Evolutionary conservation across 129 eudicot genomes (phyloP), one percentile per base, ranked within the genome.

Genomic region (Pulicaria dysenterica): DNA sequence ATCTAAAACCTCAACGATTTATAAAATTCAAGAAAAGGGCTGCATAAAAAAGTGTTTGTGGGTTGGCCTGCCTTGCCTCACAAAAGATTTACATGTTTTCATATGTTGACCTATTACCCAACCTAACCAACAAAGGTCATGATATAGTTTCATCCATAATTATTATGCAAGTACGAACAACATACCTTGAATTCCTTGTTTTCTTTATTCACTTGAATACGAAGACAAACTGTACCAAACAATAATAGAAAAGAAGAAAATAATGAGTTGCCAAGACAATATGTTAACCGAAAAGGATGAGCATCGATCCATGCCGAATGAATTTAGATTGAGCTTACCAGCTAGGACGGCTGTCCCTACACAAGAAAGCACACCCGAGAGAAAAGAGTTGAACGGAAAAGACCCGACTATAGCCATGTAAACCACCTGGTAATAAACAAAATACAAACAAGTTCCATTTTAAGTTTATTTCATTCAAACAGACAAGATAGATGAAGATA

Each of bases 101-200:
- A 60, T 36, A 14, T 38, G 37, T 39, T 8, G 47, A 39, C 67
- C 67, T 10, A 61, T n/a, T 36, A 61, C n/a, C 48, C 34, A n/a
- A 61, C 67, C 12, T 6, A 4, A 8, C 61, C 57, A 16, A 73
- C 24, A 38, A 63, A 44, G 15, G 38, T 36, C 13, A 24, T 4
- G 0, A 13, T 8, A 38, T 31, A 9, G 14, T 24, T 49, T 24
- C 58, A 70, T 49, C 56, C 45, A 44, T 43, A 61, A 24, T 24
- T 61, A 4, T 36, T 17, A 40, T 31, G 72, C 66, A 77, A 48
- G 16, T 61, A 6, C 13, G 9, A 61, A 6, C 66, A 65, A 1
- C 58, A 19, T 83, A 90, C 96, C 96, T 90, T 90, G 73, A 87
- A 90, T 79, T 90, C 96, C 88, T 90, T 90, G 91, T 90, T 90